phyloP scores from a whole-genome alignment of 768 basidiomycete genomes.

The Boletus huronensis region DNA sequence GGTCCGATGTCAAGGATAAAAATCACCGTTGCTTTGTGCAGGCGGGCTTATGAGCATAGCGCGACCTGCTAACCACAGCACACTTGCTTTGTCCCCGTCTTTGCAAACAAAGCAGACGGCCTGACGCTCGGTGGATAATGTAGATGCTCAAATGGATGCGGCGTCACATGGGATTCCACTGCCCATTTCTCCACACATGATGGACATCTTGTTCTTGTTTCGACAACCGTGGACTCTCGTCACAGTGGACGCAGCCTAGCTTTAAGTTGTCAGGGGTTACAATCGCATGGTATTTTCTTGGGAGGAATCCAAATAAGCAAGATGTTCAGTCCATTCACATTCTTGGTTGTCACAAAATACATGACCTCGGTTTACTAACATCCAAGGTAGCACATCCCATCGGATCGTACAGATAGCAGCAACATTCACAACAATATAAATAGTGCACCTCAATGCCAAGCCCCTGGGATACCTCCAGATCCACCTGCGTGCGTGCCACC shows the following conservation, averaged over 20 bases:
- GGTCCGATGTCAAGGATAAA: conserved; percentile 12
- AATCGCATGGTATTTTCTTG: neutral
- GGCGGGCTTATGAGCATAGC: neutral
- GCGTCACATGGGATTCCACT: neutral
- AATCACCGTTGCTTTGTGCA: conserved; percentile 10
- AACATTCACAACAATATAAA: neutral
- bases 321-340: neutral
- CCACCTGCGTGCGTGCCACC: conserved; percentile 37
- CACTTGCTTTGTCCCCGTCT: conserved; percentile 8
- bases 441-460: conserved; percentile 38
- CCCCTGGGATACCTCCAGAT: conserved; percentile 40
- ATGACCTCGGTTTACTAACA: neutral
- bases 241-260: no score
- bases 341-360: neutral
- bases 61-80: neutral
- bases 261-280: neutral
- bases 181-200: neutral
- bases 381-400: neutral
- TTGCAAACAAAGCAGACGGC: conserved; percentile 4
- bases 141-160: neutral
- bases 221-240: no score
- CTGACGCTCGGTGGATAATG: neutral
- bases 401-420: conserved; percentile 15
- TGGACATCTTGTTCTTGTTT: neutral
- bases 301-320: no score